Base-by-base conservation (phyloP, 768 basidiomycete species). In the Imleria badia region DNA sequence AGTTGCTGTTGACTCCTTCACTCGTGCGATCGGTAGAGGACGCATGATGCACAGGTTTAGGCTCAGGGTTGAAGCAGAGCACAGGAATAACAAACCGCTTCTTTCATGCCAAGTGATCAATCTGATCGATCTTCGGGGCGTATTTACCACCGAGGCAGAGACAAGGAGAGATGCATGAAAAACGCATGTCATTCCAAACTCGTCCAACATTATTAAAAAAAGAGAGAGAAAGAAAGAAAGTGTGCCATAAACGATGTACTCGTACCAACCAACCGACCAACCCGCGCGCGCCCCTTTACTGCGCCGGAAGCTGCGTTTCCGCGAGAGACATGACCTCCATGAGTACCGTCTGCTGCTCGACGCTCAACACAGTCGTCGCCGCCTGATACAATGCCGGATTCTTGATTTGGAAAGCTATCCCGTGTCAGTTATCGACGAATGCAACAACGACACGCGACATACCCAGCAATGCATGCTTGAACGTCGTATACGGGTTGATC, bases 291-390 rank as follows among this genome's bases (percentile, higher is more conserved):
- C n/a, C n/a, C n/a, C 14, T 45, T 52, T 22, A 62, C 58, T 65
- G 50, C 3, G 55, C 34, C 26, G 48, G 52, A n/a, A 59, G 64
- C 19, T 61, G 64, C 13, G 60, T 26, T 60, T 87, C 86, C 29
- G 89, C 89, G 65, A 81, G 75, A 48, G 79, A 77, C 88, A 92
- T 90, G 55, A 91, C 82, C 65, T 94, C 91, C 88, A 92, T 92
- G 52, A 93, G 78, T 50, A 85, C 64, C 2, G 88, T 87, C 68
- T 91, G 90, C 62, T 88, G 86, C 22, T 93, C 91, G 40, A 88
- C 77, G 51, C 76, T 78, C 59, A 94, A 78, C 23, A 75, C 75
- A 7, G 89, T 89, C 40, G 89, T 92, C 15, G 85, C 83, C 14
- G 80, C 78, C 65, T 89, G 87, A 69, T 93, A 91, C 45, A 78